Percentiles rank a stretch among this genome's conserved stretches.
Conservation (phyloP, 2,329 filamentous ascomycete genomes). For the Penicillium glabrum region DNA sequence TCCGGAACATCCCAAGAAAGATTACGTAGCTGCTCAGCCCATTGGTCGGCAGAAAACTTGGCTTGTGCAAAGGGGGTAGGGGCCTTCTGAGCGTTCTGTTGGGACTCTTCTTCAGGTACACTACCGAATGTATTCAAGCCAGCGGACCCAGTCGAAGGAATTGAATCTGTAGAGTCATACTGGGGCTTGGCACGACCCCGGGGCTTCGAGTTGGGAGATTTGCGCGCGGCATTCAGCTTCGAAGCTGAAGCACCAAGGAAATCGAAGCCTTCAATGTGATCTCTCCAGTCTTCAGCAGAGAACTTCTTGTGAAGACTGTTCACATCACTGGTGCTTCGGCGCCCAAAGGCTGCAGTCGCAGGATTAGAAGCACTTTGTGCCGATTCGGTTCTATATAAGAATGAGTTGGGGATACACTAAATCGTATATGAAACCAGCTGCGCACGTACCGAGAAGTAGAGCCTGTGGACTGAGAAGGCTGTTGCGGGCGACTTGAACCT, state of each 20-base stretch:
- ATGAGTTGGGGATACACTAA: not conserved
- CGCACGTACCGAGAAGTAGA: constrained; percentile 15
- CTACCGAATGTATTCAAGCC: constrained; percentile 18
- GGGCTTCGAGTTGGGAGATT: constrained; percentile 15
- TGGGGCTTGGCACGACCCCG: constrained; percentile 24
- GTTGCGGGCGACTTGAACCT: constrained; percentile 10
- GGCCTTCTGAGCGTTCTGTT: constrained; percentile 19
- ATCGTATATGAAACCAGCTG: not conserved
- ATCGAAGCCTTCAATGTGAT: constrained; percentile 34
- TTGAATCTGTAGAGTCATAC: constrained; percentile 19
- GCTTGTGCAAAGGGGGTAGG: constrained; percentile 33
- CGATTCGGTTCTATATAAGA: constrained; percentile 4
- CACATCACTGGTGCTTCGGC: constrained; percentile 30
- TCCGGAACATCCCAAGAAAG: constrained; percentile 34
- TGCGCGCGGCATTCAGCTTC: constrained; percentile 14
- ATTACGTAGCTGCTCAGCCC: constrained; percentile 38
- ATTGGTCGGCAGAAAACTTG: constrained; percentile 41
- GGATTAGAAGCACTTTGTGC: not conserved
- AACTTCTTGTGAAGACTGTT: constrained; percentile 39
- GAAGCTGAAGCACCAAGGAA: constrained; percentile 37
- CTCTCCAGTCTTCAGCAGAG: constrained; percentile 43
- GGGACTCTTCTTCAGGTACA: constrained; percentile 11
- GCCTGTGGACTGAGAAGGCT: constrained; percentile 7
- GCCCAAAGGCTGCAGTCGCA: constrained; percentile 27
- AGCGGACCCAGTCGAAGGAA: constrained; percentile 18